phyloP scores from a whole-genome alignment of 208 protist species.

The Wallacemonas rigidus region DNA sequence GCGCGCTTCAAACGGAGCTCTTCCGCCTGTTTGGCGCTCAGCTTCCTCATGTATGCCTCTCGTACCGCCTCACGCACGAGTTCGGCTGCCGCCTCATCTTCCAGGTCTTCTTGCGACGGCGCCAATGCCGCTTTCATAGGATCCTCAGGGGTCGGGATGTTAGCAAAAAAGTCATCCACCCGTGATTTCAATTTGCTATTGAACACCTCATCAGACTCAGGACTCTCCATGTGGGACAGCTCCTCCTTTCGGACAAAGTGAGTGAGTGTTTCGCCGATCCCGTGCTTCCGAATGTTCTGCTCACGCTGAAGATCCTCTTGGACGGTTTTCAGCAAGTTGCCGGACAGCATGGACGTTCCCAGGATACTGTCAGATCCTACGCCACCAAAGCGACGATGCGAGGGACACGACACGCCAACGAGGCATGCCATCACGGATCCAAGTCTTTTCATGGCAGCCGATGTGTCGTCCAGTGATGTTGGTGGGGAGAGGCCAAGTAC shows the following conservation, averaged over 20 bases:
- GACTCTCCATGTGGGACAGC: constrained; percentile 87
- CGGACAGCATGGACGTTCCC: constrained; percentile 46
- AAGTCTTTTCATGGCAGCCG: not conserved
- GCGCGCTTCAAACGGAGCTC: constrained; percentile 69
- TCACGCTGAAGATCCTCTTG: constrained; percentile 69
- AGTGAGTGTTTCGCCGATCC: constrained; percentile 56
- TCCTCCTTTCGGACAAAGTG: constrained; percentile 55
- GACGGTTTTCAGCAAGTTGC: constrained; percentile 44
- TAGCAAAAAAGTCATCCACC: constrained; percentile 73
- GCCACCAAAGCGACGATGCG: not conserved
- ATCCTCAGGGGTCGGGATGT: constrained; percentile 71
- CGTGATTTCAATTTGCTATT: constrained; percentile 40
- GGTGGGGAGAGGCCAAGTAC: too few relatives aligned
- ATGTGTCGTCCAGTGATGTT: not conserved
- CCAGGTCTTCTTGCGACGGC: constrained; percentile 69
- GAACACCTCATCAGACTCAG: constrained; percentile 69
- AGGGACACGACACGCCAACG: not conserved
- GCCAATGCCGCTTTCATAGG: constrained; percentile 82
- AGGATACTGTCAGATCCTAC: constrained; percentile 36
- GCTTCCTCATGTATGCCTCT: constrained; percentile 68
- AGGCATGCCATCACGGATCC: too few relatives aligned
- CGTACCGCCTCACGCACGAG: constrained; percentile 79
- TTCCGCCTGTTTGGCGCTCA: constrained; percentile 60
- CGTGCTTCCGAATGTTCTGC: constrained; percentile 37
- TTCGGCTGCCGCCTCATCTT: constrained; percentile 60